Percentiles rank a stretch among this genome's conserved stretches.
Evolutionary conservation across 2,329 filamentous ascomycete genomes (phyloP).

Genomic region (Claviceps quebecensis): DNA sequence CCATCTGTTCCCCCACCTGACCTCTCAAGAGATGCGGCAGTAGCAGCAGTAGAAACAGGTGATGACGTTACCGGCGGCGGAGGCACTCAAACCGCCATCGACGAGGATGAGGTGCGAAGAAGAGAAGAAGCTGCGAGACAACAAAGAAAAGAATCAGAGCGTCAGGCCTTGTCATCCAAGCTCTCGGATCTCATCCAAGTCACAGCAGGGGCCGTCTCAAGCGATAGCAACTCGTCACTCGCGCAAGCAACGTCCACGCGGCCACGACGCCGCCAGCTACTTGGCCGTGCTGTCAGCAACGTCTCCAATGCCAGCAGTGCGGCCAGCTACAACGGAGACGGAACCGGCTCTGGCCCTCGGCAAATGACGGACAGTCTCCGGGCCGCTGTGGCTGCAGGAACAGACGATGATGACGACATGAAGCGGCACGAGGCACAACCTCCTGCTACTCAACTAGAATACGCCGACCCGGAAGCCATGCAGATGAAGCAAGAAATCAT

Average conservation of each 20-base stretch:
- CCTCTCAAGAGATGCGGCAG: neutral
- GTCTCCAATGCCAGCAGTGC: constrained; percentile 35
- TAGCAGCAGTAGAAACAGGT: neutral
- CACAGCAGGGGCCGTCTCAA: neutral
- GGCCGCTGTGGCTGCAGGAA: constrained; percentile 5
- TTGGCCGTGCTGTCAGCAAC: constrained; percentile 46
- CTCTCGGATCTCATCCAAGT: constrained; percentile 28
- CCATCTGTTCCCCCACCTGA: constrained; percentile 7
- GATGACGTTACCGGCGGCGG: neutral
- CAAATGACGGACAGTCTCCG: constrained; percentile 3
- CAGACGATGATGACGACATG: constrained; percentile 9
- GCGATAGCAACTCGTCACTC: constrained; percentile 6
- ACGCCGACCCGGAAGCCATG: constrained; percentile 35
- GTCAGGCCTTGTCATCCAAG: constrained; percentile 26
- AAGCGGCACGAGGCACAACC: constrained; percentile 19
- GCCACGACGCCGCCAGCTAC: constrained; percentile 32
- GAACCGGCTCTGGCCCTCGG: constrained; percentile 11
- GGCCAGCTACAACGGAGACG: constrained; percentile 21
- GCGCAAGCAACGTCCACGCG: constrained; percentile 8
- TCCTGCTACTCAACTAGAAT: constrained; percentile 38
- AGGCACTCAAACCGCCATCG: neutral
- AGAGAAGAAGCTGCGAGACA: constrained; percentile 9
- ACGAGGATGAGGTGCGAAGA: constrained; percentile 6
- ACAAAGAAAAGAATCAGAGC: constrained; percentile 22
- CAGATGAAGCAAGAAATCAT: constrained; percentile 29